These are phyloP conservation scores for Lyophyllum shimeji DNA, from an alignment of 768 basidiomycete species.

Conservation along the genomic window DNA sequence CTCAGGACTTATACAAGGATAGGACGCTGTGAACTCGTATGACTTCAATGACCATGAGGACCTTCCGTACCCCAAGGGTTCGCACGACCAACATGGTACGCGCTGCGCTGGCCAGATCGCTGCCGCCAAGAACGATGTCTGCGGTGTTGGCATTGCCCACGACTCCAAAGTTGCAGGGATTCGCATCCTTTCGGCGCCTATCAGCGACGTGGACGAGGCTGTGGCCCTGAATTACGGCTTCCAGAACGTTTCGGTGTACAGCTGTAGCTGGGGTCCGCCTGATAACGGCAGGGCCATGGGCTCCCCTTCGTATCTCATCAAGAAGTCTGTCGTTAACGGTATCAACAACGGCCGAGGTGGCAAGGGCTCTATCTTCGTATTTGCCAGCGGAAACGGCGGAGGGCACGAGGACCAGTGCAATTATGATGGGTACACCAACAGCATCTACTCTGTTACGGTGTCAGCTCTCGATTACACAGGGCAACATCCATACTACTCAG, in stretches of 20 bases:
- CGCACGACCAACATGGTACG: constrained; percentile 94
- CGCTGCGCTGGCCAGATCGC: constrained; percentile 97
- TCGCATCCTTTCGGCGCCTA: constrained; percentile 90
- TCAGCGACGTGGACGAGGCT: constrained; percentile 94
- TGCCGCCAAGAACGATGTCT: constrained; percentile 87
- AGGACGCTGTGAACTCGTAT: constrained; percentile 89
- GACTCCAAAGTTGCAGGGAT: constrained; percentile 91
- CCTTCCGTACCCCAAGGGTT: constrained; percentile 81
- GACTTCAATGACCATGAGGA: constrained; percentile 94
- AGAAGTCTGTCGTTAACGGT: constrained; percentile 92
- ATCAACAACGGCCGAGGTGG: constrained; percentile 86
- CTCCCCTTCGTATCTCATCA: constrained; percentile 84
- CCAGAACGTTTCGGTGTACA: constrained; percentile 88
- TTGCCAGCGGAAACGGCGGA: constrained; percentile 96
- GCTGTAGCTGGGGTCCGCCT: constrained; percentile 97
- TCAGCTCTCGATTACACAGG: constrained; percentile 93
- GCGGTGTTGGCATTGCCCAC: constrained; percentile 94
- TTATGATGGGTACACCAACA: constrained; percentile 98
- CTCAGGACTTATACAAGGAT: background rate
- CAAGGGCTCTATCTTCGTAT: constrained; percentile 93
- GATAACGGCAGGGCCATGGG: constrained; percentile 96
- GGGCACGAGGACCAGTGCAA: constrained; percentile 93
- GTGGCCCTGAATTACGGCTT: constrained; percentile 91
- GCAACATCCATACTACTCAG: constrained; percentile 93
- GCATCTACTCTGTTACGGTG: constrained; percentile 93